phyloP scores from a whole-genome alignment of 1,139 yeast genomes.

The Taphrina betulina region DNA sequence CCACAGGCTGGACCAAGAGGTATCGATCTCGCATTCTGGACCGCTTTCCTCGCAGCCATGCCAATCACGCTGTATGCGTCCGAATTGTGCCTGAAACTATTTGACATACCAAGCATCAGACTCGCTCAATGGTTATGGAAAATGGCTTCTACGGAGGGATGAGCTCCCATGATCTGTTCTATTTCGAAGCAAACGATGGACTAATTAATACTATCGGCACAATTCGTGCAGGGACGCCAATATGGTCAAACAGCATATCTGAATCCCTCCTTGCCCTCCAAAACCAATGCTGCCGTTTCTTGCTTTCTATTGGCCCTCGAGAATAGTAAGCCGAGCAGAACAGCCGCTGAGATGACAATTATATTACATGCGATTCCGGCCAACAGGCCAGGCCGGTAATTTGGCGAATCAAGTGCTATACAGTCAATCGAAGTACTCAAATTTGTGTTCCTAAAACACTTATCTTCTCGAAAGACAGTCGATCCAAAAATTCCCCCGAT shows the following conservation, averaged over 20 bases:
- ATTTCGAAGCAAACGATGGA: neutral
- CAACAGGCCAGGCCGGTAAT: conserved; percentile 6
- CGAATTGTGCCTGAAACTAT: neutral
- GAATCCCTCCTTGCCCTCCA: conserved; percentile 9
- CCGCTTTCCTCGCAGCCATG: neutral
- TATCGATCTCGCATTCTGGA: neutral
- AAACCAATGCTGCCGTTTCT: neutral
- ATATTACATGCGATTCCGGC: conserved; percentile 6
- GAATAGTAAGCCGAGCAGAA: neutral
- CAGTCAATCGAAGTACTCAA: no score
- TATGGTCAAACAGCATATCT: neutral
- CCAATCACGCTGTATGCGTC: neutral
- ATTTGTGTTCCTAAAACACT: no score
- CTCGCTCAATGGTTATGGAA: conserved; percentile 1
- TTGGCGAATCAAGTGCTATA: conserved; percentile 15
- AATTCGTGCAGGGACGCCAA: no score
- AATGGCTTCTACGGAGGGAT: neutral
- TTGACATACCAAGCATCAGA: neutral
- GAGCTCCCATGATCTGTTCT: neutral
- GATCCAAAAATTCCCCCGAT: conserved; percentile 13
- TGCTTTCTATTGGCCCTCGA: conserved; percentile 1
- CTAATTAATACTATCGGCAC: neutral
- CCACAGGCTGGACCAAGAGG: neutral
- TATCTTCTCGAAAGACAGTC: conserved; percentile 9
- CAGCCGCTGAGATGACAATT: neutral